phyloP scores from a whole-genome alignment of 2,329 filamentous ascomycete genomes.

The Fusarium coffeatum region DNA sequence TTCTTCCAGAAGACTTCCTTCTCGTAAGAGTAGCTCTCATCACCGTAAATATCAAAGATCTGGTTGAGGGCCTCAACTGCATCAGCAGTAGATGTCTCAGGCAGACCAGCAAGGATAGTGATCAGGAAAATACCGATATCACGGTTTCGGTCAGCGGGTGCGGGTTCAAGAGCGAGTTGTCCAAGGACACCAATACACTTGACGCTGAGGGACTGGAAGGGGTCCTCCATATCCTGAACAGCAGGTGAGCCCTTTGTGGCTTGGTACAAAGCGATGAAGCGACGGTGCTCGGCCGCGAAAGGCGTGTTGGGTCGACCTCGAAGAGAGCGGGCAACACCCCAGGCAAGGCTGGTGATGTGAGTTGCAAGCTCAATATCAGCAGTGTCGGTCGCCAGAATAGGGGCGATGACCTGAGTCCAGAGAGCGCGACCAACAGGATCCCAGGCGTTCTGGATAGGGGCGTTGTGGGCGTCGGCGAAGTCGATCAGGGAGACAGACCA shows the following conservation, averaged over 20 bases:
- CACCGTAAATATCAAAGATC: conserved; percentile 74
- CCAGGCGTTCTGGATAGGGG: conserved; percentile 66
- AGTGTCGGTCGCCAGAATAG: conserved; percentile 70
- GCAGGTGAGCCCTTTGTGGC: conserved; percentile 59
- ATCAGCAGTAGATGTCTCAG: conserved; percentile 66
- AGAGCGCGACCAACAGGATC: conserved; percentile 63
- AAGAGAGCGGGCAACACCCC: conserved; percentile 70
- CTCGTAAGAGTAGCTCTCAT: conserved; percentile 69
- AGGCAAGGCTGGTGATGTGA: conserved; percentile 72
- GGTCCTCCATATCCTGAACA: conserved; percentile 57
- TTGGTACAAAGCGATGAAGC: conserved; percentile 74
- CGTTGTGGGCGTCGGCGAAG: conserved; percentile 65
- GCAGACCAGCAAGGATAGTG: conserved; percentile 63
- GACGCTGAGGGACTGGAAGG: conserved; percentile 71
- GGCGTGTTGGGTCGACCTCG: conserved; percentile 60
- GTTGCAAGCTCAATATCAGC: conserved; percentile 72
- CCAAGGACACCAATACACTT: conserved; percentile 76
- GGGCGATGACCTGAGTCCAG: conserved; percentile 67
- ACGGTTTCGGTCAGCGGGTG: conserved; percentile 66
- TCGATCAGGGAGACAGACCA: conserved; percentile 74
- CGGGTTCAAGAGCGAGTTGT: conserved; percentile 68
- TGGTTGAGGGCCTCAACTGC: conserved; percentile 73
- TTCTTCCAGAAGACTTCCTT: conserved; percentile 73
- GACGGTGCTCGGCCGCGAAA: conserved; percentile 65
- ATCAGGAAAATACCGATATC: conserved; percentile 73